Evolutionary conservation across 352 stramenopile species (phyloP), one percentile per base, ranked within the genome.

Genomic region (Albugo candida): DNA sequence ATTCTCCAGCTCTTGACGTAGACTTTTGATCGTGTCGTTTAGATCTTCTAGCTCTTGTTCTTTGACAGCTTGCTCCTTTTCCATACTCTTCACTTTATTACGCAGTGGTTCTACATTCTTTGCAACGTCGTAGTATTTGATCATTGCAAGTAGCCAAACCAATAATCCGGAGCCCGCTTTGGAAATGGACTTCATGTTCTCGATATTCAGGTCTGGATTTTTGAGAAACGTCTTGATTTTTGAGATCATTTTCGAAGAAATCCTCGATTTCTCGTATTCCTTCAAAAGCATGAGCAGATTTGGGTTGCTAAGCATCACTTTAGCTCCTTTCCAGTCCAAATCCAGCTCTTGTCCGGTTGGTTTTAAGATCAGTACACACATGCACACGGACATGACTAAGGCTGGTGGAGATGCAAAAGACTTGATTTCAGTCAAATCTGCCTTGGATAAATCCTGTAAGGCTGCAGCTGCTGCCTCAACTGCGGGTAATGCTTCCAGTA

Each of bases 61-160:
- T 49, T 93, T 92, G 17, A 93, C 54, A 0, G 68, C 69, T 49
- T 97, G 86, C 49, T 97, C 82, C 49, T 96, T 96, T 49, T 94
- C 80, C 70, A 93, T 86, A 0, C 84, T 81, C 48, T 92, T 94
- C 2, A 97, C 89, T 49, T 95, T 94, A 14, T 78, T 60, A 38
- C 74, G 68, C 36, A 97, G 53, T 0, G 92, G 92, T 31, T 96
- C 85, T 2, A 97, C 92, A 45, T 97, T 96, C 44, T 87, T 87
- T 10, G 92, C 89, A 11, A 97, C 83, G 31, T 97, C 86, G 50
- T 96, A 89, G 60, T 97, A 97, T 51, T 97, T 96, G 40, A 92
- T 75, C 49, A 97, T 95, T 16, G 91, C 92, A 12, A 92, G 69
- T 12, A 97, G 86, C 92, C 92, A 97, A 27, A 87, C 80, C 4